These are phyloP conservation scores for Annulohypoxylon moriforme DNA, from an alignment of 495 filamentous ascomycete genomes.

Conservation along the genomic window DNA sequence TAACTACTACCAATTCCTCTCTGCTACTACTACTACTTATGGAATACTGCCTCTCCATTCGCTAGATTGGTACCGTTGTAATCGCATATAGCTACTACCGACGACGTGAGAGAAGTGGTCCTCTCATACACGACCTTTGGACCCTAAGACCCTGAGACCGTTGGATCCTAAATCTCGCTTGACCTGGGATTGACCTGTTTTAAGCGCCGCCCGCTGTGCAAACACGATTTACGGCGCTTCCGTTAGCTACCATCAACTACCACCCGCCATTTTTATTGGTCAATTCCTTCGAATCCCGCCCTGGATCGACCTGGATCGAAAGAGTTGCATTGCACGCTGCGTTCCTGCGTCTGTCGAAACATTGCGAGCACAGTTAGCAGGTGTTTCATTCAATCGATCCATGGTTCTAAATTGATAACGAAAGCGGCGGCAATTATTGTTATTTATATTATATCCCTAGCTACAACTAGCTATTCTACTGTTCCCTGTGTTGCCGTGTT, in stretches of 20 bases:
- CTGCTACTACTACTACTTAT: no score
- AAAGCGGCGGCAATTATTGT: slow-evolving; percentile 32
- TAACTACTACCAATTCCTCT: slow-evolving; percentile 3
- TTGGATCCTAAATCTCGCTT: slow-evolving; percentile 35
- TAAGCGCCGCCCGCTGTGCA: slow-evolving; percentile 31
- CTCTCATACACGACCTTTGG: slow-evolving; percentile 21
- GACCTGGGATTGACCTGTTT: slow-evolving; percentile 21
- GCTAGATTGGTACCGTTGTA: not conserved
- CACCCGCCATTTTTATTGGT: slow-evolving; percentile 19
- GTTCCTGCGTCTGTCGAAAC: slow-evolving; percentile 45
- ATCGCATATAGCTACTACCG: slow-evolving; percentile 8
- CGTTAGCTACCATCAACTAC: slow-evolving; percentile 1
- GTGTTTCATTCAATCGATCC: slow-evolving; percentile 19
- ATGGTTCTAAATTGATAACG: slow-evolving; percentile 36
- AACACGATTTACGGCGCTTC: slow-evolving; percentile 37
- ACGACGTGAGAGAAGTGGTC: slow-evolving; percentile 18
- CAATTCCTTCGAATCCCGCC: slow-evolving; percentile 24
- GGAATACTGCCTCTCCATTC: not conserved
- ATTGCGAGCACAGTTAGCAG: slow-evolving; percentile 19
- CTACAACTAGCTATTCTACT: no score
- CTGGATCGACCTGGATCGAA: slow-evolving; percentile 14
- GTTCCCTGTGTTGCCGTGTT: not conserved
- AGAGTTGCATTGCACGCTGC: slow-evolving; percentile 39
- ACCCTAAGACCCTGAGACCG: slow-evolving; percentile 2
- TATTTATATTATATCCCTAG: slow-evolving; percentile 8